Conservation (phyloP, 1,284 basidiomycete species). For the Termitomyces sp. region DNA sequence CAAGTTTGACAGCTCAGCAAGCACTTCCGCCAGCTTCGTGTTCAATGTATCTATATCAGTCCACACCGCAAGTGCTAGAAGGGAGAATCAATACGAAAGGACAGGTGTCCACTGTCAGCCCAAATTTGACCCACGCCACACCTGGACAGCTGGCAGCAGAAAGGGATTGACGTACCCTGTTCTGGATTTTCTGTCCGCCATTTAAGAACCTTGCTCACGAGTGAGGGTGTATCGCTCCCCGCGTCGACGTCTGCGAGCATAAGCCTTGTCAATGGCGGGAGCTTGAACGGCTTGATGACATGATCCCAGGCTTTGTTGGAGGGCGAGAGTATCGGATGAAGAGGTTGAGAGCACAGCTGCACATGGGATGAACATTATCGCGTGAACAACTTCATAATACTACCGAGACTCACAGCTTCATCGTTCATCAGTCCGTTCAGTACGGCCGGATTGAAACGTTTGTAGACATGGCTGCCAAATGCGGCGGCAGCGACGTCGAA, state of each 20-base stretch:
- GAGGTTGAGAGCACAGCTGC: slow-evolving; percentile 23
- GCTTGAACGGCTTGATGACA: slow-evolving; percentile 60
- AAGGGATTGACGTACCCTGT: slow-evolving; percentile 41
- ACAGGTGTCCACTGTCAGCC: slow-evolving; percentile 11
- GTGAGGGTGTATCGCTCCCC: slow-evolving; percentile 88
- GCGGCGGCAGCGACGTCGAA: slow-evolving; percentile 96
- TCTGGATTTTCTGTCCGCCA: slow-evolving; percentile 70
- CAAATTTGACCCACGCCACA: slow-evolving; percentile 10
- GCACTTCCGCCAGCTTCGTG: slow-evolving; percentile 47
- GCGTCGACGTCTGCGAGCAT: slow-evolving; percentile 91
- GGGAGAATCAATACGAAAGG: slow-evolving; percentile 5
- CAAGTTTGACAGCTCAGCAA: slow-evolving; percentile 47
- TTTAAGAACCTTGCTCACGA: slow-evolving; percentile 83
- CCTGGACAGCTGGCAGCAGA: not conserved
- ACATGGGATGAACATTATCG: not conserved
- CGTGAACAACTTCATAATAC: slow-evolving; percentile 8
- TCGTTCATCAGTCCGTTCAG: slow-evolving; percentile 66
- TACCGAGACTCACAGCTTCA: slow-evolving; percentile 33
- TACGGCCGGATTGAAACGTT: slow-evolving; percentile 78
- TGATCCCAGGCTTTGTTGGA: slow-evolving; percentile 66
- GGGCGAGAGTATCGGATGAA: slow-evolving; percentile 53
- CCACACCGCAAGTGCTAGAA: slow-evolving; percentile 65
- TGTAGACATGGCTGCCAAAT: slow-evolving; percentile 93
- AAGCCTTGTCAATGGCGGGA: slow-evolving; percentile 77
- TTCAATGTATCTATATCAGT: slow-evolving; percentile 61